Evolutionary conservation across 148 eudicot genomes (phyloP).

Genomic region (Camellia lanceoleosa): DNA sequence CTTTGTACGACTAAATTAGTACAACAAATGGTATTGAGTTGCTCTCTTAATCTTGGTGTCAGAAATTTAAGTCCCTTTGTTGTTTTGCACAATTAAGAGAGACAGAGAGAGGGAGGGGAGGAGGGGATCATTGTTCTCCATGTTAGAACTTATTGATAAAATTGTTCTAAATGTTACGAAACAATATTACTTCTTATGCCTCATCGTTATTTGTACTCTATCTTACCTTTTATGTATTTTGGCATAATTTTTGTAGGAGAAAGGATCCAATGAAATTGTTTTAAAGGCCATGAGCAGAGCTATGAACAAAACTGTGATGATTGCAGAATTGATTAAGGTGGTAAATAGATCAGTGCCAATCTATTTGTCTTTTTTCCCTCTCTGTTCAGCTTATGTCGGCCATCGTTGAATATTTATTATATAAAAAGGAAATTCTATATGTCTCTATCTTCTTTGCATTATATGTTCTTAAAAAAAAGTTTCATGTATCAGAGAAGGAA

Average conservation of each 20-base stretch:
- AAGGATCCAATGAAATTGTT: slow-evolving; percentile 56
- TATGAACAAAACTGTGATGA: slow-evolving; percentile 67
- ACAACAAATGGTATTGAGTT: no score
- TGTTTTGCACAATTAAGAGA: no score
- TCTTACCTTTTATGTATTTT: neutral
- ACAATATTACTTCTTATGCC: no score
- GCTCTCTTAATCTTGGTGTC: no score
- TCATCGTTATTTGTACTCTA: neutral
- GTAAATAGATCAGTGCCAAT: neutral
- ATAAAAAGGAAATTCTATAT: neutral
- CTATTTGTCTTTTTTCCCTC: neutral
- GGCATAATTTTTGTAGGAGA: slow-evolving; percentile 33
- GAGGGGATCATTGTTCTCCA: no score
- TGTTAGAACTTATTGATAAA: no score
- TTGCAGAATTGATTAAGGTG: slow-evolving; percentile 72
- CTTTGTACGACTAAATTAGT: no score
- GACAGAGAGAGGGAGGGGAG: no score
- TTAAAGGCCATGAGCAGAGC: slow-evolving; percentile 88
- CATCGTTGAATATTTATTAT: neutral
- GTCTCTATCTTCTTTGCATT: neutral
- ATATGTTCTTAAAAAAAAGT: neutral
- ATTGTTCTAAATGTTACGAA: no score
- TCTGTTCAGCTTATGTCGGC: neutral
- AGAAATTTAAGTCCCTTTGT: no score
- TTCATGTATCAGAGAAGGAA: slow-evolving; percentile 49